Evolutionary conservation across 2,329 filamentous ascomycete species (phyloP), one percentile per base, ranked within the genome.

Genomic region (Juglanconis oblonga): DNA sequence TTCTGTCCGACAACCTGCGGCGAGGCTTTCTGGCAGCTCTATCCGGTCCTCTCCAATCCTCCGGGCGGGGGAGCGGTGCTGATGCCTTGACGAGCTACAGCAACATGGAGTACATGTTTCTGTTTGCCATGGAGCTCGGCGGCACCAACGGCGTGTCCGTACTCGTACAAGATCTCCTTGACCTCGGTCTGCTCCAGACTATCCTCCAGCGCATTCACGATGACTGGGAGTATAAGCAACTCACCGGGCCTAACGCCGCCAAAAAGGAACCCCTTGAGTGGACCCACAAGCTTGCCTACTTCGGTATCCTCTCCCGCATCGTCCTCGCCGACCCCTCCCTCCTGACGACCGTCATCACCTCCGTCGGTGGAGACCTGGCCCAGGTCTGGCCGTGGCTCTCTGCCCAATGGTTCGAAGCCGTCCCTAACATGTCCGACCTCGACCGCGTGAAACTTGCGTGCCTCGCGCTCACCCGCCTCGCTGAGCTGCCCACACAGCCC

Each of bases 241-340:
- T 90, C 0, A 90, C 90, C 0, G 94, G 95, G 0, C 93, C 94
- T 0, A 90, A 91, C 68, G 83, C 83, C 32, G 89, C 83, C 65
- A 80, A 85, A 24, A 83, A 87, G 45, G 87, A 97, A 69, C 90
- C 90, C 0, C 47, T 63, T 11, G 61, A 63, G 51, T 63, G 61
- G 61, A 58, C 61, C 1, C 61, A 63, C 35, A 63, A 63, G 54
- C 61, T 63, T 5, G 91, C 97, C 70, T 97, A 96, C 72, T 89
- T 96, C 69, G 84, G 86, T 4, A 86, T 98, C 2, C 80, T 99
- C 2, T 88, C 91, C 2, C 88, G 93, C 1, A 82, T 98, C 14
- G 85, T 88, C 0, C 76, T 96, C 2, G 87, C 87, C 1, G 89
- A 89, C 42, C 91, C 93, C 1, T 74, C 75, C 2, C 77, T 90